These are phyloP conservation scores for Inga leiocalycina DNA, from an alignment of 306 rosid species.

Conservation along the genomic window DNA sequence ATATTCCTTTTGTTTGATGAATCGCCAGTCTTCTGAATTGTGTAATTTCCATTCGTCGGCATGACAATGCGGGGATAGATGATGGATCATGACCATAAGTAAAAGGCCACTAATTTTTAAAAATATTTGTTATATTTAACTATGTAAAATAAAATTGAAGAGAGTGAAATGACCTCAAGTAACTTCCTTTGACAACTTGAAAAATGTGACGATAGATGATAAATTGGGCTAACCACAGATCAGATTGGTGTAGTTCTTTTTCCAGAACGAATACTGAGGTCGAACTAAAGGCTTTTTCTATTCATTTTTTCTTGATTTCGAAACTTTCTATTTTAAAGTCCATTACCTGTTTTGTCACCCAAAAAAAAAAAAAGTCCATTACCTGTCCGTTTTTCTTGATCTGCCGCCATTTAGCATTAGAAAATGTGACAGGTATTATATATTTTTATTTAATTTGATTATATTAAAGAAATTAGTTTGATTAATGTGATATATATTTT, in stretches of 20 bases:
- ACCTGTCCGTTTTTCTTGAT: not conserved
- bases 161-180: not conserved
- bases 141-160: no score
- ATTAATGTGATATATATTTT: no score
- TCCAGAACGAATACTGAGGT: not conserved
- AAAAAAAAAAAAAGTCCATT: not conserved
- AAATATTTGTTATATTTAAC: no score
- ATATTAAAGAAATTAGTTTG: no score
- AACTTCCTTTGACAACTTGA: not conserved
- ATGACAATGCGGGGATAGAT: not conserved
- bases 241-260: not conserved
- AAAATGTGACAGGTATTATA: no score
- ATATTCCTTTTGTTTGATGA: not conserved
- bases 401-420: not conserved
- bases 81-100: not conserved
- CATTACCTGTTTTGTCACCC: not conserved
- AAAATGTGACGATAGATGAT: not conserved
- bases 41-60: not conserved
- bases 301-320: no score
- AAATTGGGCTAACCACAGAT: not conserved
- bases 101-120: no score
- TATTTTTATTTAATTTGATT: no score
- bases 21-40: not conserved
- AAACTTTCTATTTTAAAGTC: not conserved
- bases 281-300: not conserved